Evolutionary conservation across 139 green algal genomes (phyloP), one percentile per base, ranked within the genome.

Genomic region (Picochlorum sp.): DNA sequence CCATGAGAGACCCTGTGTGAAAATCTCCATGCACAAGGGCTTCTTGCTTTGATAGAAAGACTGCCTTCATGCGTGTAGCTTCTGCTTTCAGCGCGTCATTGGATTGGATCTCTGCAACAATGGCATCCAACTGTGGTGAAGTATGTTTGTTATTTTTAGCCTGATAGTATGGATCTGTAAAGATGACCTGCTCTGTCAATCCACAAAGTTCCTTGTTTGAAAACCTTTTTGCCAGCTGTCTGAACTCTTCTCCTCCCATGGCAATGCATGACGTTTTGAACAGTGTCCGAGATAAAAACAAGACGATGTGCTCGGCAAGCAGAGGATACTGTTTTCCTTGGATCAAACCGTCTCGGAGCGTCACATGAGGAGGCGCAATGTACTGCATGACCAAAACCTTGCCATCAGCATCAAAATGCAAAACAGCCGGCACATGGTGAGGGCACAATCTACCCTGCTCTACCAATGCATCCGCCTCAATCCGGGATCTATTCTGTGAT

Each of bases 1-100:
- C 83, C 92, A 98, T 97, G 54, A 97, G 69, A 61, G 77, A 90
- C 18, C 91, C 91, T 1, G 93, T 99, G 86, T 99, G 93, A 50
- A 99, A 74, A 78, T 99, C 93, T 2, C 87, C 93, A 62, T 98
- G 93, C 57, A 99, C 59, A 58, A 99, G 78, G 13, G 92, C 92
- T 77, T 98, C 72, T 3, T 67, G 54, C 2, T 69, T 65, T 61
- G 75, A 28, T n/a, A 72, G 71, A 77, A 98, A 98, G 49, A 70
- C 69, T 24, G 47, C 69, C 76, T 96, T 96, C 16, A 98, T 81
- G 23, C 34, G 20, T 6, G 67, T 49, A 15, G 77, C 71, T 18
- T 88, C 91, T 9, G 77, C 67, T 56, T 91, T 90, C 20, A 88
- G 80, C 1, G 69, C 61, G 11, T 69, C 46, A 61, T 98, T 93